A percentile compares a stretch with the other conserved stretches of the same genome.
These are phyloP conservation scores for Ganoderma meredithae DNA, from an alignment of 1,284 basidiomycete genomes.

Conservation along the genomic window DNA sequence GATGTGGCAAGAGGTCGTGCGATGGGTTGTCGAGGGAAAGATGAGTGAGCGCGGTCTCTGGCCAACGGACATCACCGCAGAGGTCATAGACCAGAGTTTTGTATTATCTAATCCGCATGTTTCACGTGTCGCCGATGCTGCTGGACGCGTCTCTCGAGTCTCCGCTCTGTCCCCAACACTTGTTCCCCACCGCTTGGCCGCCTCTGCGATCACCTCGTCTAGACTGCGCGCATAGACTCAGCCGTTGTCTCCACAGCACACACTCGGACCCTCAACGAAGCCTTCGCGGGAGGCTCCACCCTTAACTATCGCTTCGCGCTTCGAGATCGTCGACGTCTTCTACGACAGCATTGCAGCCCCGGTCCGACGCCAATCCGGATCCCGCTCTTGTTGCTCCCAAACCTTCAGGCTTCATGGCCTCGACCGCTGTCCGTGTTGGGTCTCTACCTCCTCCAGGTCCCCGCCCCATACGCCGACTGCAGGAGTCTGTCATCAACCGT, in stretches of 20 bases:
- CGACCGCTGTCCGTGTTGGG: slow-evolving; percentile 10
- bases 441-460: slow-evolving; percentile 41
- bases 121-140: slow-evolving; percentile 19
- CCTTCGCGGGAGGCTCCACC: slow-evolving; percentile 10
- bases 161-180: not conserved
- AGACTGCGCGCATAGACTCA: not conserved
- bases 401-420: slow-evolving; percentile 25
- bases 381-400: not conserved
- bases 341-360: not conserved
- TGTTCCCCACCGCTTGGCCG: not conserved
- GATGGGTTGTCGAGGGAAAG: slow-evolving; percentile 25
- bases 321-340: slow-evolving; percentile 16
- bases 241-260: not conserved
- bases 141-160: not conserved
- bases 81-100: slow-evolving; percentile 10
- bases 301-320: slow-evolving; percentile 14
- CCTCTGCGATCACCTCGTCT: not conserved
- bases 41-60: slow-evolving; percentile 19
- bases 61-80: slow-evolving; percentile 26
- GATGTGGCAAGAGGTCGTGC: slow-evolving; percentile 2
- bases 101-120: slow-evolving; percentile 23
- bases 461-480: slow-evolving; percentile 71
- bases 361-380: slow-evolving; percentile 13
- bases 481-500: slow-evolving; percentile 80
- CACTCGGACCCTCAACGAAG: slow-evolving; percentile 9